Conservation (phyloP, 495 filamentous ascomycete genomes). For the Aspergillus steynii region DNA sequence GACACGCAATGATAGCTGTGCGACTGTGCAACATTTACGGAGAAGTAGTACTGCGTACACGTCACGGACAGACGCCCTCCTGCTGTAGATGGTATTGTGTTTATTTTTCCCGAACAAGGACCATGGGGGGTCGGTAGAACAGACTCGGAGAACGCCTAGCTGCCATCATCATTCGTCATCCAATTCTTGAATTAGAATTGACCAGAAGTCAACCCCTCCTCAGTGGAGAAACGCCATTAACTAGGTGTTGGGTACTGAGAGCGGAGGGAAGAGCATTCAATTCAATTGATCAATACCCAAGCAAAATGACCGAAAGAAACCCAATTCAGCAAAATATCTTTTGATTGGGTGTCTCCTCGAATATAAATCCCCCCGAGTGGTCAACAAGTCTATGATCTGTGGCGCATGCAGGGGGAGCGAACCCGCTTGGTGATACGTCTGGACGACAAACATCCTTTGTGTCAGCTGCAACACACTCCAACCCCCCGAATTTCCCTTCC, state of each 20-base stretch:
- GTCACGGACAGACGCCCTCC: not conserved
- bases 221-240: not conserved
- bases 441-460: not conserved
- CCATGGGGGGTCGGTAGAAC: too few species aligned
- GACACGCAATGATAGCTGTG: too few species aligned
- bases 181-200: too few species aligned
- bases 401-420: not conserved
- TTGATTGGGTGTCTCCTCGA: not conserved
- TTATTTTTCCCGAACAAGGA: not conserved
- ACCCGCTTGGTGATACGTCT: not conserved
- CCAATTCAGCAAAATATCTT: too few species aligned
- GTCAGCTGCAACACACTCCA: not conserved
- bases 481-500: not conserved
- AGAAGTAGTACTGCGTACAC: not conserved
- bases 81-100: not conserved
- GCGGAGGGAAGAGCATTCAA: not conserved
- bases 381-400: not conserved
- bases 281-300: not conserved
- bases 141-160: too few species aligned
- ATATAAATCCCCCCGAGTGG: not conserved
- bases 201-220: not conserved
- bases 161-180: too few species aligned
- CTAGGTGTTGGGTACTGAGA: not conserved
- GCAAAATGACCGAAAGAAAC: not conserved
- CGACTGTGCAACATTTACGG: not conserved